Percentiles rank a stretch among this genome's conserved stretches.
Conservation (phyloP, 768 basidiomycete species). For the Exidia glandulosa region DNA sequence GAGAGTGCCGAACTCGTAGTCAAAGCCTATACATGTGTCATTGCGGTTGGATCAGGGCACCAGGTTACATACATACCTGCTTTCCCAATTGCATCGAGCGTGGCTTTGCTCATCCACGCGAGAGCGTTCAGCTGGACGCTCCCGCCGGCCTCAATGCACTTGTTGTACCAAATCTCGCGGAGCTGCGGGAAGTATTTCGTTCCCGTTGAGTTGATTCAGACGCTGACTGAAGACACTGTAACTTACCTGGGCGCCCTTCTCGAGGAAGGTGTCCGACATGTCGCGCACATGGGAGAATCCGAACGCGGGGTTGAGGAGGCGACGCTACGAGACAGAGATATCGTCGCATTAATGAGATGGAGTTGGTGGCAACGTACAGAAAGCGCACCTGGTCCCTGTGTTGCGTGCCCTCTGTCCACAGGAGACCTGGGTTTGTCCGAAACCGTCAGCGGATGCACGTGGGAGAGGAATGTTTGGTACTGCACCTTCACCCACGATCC, state of each 20-base stretch:
- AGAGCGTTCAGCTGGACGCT: slow-evolving; percentile 19
- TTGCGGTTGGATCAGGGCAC: too few species aligned
- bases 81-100: slow-evolving; percentile 14
- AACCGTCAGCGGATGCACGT: background rate
- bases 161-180: slow-evolving; percentile 11
- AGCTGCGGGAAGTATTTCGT: slow-evolving; percentile 22
- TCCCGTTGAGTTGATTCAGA: too few species aligned
- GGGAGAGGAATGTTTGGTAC: background rate
- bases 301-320: slow-evolving; percentile 49
- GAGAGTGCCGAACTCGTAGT: slow-evolving; percentile 26
- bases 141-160: background rate
- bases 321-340: background rate
- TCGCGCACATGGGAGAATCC: slow-evolving; percentile 47
- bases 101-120: slow-evolving; percentile 20
- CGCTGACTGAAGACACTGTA: background rate
- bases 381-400: background rate
- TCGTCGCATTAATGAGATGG: background rate
- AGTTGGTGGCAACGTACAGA: background rate
- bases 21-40: slow-evolving; percentile 33
- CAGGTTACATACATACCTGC: too few species aligned
- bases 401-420: slow-evolving; percentile 14
- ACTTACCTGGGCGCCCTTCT: slow-evolving; percentile 4
- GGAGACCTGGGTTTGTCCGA: background rate
- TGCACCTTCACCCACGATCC: slow-evolving; percentile 26
- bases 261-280: slow-evolving; percentile 43